phyloP scores from a whole-genome alignment of 2,329 filamentous ascomycete species.

The Trichocomaceae sp. region DNA sequence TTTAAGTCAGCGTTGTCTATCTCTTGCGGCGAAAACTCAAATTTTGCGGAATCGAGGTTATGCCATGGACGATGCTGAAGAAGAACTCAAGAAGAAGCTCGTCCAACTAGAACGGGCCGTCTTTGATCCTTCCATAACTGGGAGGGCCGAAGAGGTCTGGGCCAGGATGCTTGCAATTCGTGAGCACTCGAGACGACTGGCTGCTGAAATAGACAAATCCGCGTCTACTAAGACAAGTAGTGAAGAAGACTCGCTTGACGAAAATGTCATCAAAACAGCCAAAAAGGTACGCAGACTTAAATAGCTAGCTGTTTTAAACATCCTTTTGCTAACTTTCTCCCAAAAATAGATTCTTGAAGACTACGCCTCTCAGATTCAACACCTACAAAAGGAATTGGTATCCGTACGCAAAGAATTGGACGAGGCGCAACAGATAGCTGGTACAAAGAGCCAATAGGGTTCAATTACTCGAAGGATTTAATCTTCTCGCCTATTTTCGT shows the following conservation, averaged over 20 bases:
- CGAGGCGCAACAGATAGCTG: conserved; percentile 44
- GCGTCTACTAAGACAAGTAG: conserved; percentile 36
- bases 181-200: conserved; percentile 53
- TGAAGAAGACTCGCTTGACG: conserved; percentile 45
- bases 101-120: conserved; percentile 52
- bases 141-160: conserved; percentile 60
- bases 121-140: conserved; percentile 54
- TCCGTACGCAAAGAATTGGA: conserved; percentile 54
- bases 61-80: conserved; percentile 58
- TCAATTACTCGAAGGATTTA: background rate
- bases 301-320: background rate
- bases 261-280: conserved; percentile 52
- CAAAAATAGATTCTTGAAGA: conserved; percentile 42
- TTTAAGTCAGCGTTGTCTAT: conserved; percentile 54
- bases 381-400: conserved; percentile 56
- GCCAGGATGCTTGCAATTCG: conserved; percentile 58
- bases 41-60: conserved; percentile 58
- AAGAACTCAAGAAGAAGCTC: conserved; percentile 57
- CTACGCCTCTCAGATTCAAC: conserved; percentile 47
- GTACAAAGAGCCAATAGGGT: conserved; percentile 17
- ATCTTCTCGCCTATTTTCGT: background rate
- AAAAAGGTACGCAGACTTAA: conserved; percentile 48
- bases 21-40: conserved; percentile 59
- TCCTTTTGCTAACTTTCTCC: too few species aligned
- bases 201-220: conserved; percentile 54